Base-by-base conservation (phyloP, 257 asterid genomes). In the Jaltomata sinuosa region DNA sequence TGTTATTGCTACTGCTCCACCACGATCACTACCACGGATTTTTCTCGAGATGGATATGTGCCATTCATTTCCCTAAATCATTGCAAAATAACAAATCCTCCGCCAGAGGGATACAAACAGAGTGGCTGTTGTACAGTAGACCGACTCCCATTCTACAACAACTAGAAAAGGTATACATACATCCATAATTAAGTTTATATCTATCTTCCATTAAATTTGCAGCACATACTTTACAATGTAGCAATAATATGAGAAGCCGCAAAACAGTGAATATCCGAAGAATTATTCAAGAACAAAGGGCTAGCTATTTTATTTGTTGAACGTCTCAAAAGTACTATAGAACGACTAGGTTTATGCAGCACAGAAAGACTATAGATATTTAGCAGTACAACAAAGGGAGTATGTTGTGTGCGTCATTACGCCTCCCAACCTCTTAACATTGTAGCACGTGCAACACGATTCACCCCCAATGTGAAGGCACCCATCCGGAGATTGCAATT, bases 381-480 rank as follows among this genome's bases (percentile, higher is more conserved):
- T 67, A 18, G 11, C 76, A 5, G 25, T 65, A 65, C 4, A 64
- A 62, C 21, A 15, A 74, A 42, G 80, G 49, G 50, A 69, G 80
- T 72, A 2, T 10, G 1, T 42, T 71, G 80, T 42, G n/a, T 22
- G 36, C 27, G 40, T 61, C 61, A 27, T 9, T 85, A 94, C 6
- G 97, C 98, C 86, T 93, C 98, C 99, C 99, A 95, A 27, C 99
- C 99, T 85, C 99, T 90, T 53, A 94, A 85, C n/a, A 84, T 27
- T n/a, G 97, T 94, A n/a, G 99, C 96, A 10, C 98, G 96, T 0
- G 99, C 99, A 79, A 95, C 99, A 12, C 98, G 97, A 89, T 88
- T 91, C 81, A 95, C 97, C 25, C 99, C 99, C 82, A 95, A 83
- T 0, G 97, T 91, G 68, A 95, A 95, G 14, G 98, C 98, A 11